Base-by-base conservation (phyloP, 2,329 filamentous ascomycete genomes). In the Diaporthe sp. region DNA sequence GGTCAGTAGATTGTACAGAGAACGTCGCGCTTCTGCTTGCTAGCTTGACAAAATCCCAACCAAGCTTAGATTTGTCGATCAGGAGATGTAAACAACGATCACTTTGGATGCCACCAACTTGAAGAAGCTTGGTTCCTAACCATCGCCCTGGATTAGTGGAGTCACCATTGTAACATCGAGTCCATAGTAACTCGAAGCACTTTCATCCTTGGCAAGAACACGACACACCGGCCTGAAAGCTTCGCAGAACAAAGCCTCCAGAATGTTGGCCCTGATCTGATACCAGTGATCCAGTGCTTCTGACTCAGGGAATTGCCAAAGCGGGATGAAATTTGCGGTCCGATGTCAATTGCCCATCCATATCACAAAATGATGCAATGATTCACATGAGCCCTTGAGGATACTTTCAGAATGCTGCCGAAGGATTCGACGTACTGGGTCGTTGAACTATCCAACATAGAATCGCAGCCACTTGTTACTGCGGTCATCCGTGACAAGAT, bases 221-320 rank as follows among this genome's bases (percentile, higher is more conserved):
- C 49, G 1, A 0, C 8, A n/a, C n/a, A 53, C 13, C 49, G 49
- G 25, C 49, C 49, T 53, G 49, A 53, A 53, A 53, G 49, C 49
- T 53, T 25, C 25, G 49, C n/a, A 53, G 49, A 53, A 53, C n/a
- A 53, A 28, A 25, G n/a, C 10, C 49, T 28, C 49, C n/a, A 53
- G 49, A 53, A 53, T 53, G n/a, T 53, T 53, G 49, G 49, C 49
- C 49, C 49, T 53, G 49, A 53, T 53, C 22, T 53, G 49, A 53
- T 28, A 53, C 49, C 2, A 25, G 10, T 28, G 9, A 53, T 25
- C 49, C 22, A 28, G 10, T 53, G 49, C 10, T 53, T 25, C 49
- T 17, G 49, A 53, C n/a, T 53, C 49, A 12, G 49, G n/a, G 49
- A 53, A 28, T 53, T 25, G 49, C 49, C 49, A 25, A 53, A 53